Evolutionary conservation across 257 asterid genomes (phyloP).

Genomic region (Orobanche coerulescens): DNA sequence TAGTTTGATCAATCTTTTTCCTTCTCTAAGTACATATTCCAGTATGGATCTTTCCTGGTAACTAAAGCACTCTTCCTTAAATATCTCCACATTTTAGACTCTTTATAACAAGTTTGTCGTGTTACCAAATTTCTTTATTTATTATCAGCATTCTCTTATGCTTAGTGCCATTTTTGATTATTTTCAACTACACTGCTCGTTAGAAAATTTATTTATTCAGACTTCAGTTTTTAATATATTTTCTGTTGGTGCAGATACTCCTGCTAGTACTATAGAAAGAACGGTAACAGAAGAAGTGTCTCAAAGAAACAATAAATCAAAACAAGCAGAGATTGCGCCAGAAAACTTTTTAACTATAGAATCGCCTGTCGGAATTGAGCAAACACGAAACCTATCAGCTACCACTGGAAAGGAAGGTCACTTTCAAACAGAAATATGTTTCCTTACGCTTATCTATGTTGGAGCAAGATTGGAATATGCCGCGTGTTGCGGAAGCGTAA

Average conservation of each 20-base stretch:
- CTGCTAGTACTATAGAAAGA: slow-evolving; percentile 13
- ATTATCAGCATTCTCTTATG: slow-evolving; percentile 12
- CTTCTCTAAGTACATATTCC: neutral
- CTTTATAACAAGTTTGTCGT: neutral
- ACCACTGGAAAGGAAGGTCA: slow-evolving; percentile 5
- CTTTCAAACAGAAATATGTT: neutral
- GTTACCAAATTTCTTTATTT: slow-evolving; percentile 7
- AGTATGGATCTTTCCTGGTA: neutral
- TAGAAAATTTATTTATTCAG: neutral
- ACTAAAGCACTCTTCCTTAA: neutral
- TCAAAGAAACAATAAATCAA: slow-evolving; percentile 23
- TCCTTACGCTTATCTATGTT: neutral
- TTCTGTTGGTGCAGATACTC: slow-evolving; percentile 24
- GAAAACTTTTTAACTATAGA: neutral
- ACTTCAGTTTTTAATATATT: neutral
- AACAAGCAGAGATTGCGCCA: slow-evolving; percentile 19
- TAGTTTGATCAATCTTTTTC: neutral
- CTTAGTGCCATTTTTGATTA: neutral
- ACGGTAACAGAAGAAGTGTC: slow-evolving; percentile 27
- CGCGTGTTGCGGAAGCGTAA: too few relatives aligned
- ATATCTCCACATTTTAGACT: neutral
- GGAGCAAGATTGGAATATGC: too few relatives aligned
- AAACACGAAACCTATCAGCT: slow-evolving; percentile 20
- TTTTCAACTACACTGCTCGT: neutral
- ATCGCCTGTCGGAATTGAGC: slow-evolving; percentile 15